Base-by-base conservation (phyloP, 140 eudicot species). In the Oenanthe javanica region DNA sequence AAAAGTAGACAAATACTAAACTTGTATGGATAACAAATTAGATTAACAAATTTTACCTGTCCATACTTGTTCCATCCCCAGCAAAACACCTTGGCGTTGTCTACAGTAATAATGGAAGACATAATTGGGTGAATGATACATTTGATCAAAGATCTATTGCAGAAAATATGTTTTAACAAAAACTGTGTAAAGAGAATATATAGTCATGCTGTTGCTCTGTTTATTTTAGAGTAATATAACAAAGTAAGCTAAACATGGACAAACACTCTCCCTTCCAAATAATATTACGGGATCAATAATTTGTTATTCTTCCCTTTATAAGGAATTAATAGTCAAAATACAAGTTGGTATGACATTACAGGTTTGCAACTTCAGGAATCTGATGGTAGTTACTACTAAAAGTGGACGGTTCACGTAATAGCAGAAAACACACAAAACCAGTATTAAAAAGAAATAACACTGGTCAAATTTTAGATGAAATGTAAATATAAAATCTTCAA, bases 41-140 rank as follows among this genome's bases (percentile, higher is more conserved):
- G 38, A 64, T 27, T 63, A 13, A 38, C 71, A 77, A 50, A 55
- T 14, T 15, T 48, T 89, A 93, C 98, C 98, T 93, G 98, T 45
- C 99, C 99, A 83, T 95, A 95, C 88, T 95, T 95, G 91, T 95
- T 95, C 99, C 99, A 95, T 21, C 99, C 99, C 99, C 99, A 95
- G 87, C 99, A 86, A 81, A 92, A 95, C 74, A 87, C 95, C 84
- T 92, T 89, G 43, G 96, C 97, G 21, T 84, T 85, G 25, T 91
- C 99, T 94, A 74, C 84, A 88, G 3, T 48, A 77, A 19, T 59
- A 73, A 54, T 47, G 27, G 25, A 72, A 66, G 21, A 38, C 13
- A 51, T 9, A 31, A 51, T 69, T 5, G 2, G 15, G 47, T 43
- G 77, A 11, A 54, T 40, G 36, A 40, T 72, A 38, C 54, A 72